Conservation (phyloP, 2,329 filamentous ascomycete genomes). For the Xylariaceae sp. region DNA sequence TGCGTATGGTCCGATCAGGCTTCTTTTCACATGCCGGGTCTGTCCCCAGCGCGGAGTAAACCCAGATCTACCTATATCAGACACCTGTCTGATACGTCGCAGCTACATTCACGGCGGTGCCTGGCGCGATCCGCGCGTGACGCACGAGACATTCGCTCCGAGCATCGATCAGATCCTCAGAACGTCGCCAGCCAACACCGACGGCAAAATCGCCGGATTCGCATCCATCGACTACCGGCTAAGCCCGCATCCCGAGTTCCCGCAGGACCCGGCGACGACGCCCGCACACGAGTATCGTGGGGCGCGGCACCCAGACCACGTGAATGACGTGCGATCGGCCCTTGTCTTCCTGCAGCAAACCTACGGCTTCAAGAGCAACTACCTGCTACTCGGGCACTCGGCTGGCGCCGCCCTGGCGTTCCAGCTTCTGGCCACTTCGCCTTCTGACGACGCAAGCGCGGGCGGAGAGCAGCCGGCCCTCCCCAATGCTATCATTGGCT, state of each 20-base stretch:
- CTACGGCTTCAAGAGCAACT: conserved; percentile 42
- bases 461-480: conserved; percentile 29
- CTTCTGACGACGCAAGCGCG: conserved; percentile 30
- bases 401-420: conserved; percentile 61
- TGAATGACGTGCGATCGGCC: conserved; percentile 52
- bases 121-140: conserved; percentile 56
- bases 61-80: neutral
- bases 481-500: conserved; percentile 53
- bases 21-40: neutral
- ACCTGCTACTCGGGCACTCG: conserved; percentile 59
- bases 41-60: neutral
- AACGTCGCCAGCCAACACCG: neutral
- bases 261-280: conserved; percentile 40
- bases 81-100: neutral
- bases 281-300: conserved; percentile 35
- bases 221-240: conserved; percentile 63
- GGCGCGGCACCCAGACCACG: conserved; percentile 57
- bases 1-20: too few relatives aligned
- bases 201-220: conserved; percentile 50
- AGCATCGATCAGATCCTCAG: conserved; percentile 42
- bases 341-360: conserved; percentile 46
- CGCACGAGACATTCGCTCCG: conserved; percentile 43
- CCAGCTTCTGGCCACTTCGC: conserved; percentile 48
- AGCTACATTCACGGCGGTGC: conserved; percentile 60
- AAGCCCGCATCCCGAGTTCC: conserved; percentile 47